Evolutionary conservation across 2,329 filamentous ascomycete genomes (phyloP).

Genomic region (Colletotrichum spinosum): DNA sequence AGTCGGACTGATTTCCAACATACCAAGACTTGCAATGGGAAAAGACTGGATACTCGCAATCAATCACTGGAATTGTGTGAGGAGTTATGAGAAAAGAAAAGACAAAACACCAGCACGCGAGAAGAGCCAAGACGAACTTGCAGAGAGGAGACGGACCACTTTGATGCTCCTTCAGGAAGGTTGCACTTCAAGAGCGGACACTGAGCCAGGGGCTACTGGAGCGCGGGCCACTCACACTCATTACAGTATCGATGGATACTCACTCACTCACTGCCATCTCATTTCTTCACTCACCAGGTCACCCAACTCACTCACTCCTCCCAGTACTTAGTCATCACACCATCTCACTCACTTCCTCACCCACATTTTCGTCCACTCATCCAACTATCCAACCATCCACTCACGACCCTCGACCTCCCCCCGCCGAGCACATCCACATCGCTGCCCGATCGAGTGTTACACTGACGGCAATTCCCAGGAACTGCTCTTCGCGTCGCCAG

Average conservation of each 20-base stretch:
- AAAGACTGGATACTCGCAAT: no score
- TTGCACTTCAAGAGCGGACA: slow-evolving; percentile 26
- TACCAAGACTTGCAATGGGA: slow-evolving; percentile 8
- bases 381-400: no score
- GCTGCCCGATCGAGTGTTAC: slow-evolving; percentile 11
- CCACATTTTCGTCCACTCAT: no score
- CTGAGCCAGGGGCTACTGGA: neutral
- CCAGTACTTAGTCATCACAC: no score
- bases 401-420: neutral
- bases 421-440: neutral
- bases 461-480: slow-evolving; percentile 3
- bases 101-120: slow-evolving; percentile 7
- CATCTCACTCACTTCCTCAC: no score
- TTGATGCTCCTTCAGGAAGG: slow-evolving; percentile 33
- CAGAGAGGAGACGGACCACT: slow-evolving; percentile 2
- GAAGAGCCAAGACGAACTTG: slow-evolving; percentile 25
- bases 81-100: neutral
- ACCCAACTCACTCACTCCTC: no score
- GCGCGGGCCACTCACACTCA: no score
- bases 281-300: neutral
- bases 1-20: slow-evolving; percentile 24
- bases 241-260: no score
- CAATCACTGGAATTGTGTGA: neutral
- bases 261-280: neutral
- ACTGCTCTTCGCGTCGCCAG: neutral